Percentiles rank a stretch among this genome's conserved stretches.
phyloP scores from a whole-genome alignment of 768 basidiomycete species.

The Podaxis sp. region DNA sequence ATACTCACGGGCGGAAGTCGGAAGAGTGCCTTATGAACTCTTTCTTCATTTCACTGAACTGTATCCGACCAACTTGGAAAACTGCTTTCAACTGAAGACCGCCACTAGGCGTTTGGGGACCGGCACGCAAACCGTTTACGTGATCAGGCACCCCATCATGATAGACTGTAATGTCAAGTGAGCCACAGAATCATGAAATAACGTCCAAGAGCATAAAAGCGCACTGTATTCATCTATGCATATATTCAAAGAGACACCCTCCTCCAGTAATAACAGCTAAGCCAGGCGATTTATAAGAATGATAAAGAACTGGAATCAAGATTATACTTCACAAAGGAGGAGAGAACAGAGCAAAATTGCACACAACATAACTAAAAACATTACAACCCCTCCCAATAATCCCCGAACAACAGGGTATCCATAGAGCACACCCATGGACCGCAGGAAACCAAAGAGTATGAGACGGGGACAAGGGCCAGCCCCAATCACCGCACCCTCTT shows the following conservation, averaged over 20 bases:
- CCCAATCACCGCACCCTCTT: neutral
- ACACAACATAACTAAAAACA: neutral
- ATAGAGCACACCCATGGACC: neutral
- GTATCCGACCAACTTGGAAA: neutral
- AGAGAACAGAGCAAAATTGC: neutral
- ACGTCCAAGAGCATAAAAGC: neutral
- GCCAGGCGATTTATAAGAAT: neutral
- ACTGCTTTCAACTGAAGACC: too few relatives aligned
- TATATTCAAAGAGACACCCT: neutral
- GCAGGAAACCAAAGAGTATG: neutral
- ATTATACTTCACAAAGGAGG: neutral
- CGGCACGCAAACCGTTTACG: neutral
- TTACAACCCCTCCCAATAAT: neutral
- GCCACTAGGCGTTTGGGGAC: too few relatives aligned
- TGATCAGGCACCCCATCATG: neutral
- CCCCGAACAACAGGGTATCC: neutral
- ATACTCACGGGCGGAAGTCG: too few relatives aligned
- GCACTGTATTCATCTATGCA: neutral
- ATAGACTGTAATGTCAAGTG: neutral
- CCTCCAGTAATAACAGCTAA: neutral
- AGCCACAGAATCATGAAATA: neutral
- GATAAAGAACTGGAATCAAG: neutral
- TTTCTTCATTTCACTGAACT: too few relatives aligned
- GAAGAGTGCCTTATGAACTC: too few relatives aligned
- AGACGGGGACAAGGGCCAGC: neutral